A percentile compares a stretch with the other conserved stretches of the same genome.
These are phyloP conservation scores for Blastobotrys capitulatus DNA, from an alignment of 1,139 yeast genomes.

Conservation along the genomic window DNA sequence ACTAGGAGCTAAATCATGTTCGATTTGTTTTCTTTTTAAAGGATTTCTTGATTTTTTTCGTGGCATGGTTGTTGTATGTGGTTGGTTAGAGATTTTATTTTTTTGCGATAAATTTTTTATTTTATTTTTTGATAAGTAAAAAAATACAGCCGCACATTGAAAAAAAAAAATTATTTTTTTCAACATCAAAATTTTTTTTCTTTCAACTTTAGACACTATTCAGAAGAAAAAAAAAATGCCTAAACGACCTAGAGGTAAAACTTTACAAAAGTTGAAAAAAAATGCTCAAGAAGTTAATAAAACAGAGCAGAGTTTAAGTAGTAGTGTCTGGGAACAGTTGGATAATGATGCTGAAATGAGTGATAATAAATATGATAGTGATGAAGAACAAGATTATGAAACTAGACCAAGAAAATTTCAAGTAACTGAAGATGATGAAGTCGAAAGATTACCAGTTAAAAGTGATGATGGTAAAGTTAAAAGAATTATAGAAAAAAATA, in stretches of 20 bases:
- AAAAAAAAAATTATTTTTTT: neutral
- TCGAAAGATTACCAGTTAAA: constrained; percentile 80
- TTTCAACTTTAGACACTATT: too few species aligned
- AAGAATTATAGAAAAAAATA: constrained; percentile 43
- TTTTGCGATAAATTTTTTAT: neutral
- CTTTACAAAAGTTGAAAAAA: constrained; percentile 21
- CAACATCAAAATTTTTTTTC: too few species aligned
- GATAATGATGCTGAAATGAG: constrained; percentile 21
- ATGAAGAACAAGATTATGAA: constrained; percentile 33
- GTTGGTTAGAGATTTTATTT: neutral
- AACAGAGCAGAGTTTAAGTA: constrained; percentile 20
- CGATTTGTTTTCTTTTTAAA: constrained; percentile 23
- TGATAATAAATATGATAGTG: constrained; percentile 26
- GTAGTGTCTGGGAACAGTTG: constrained; percentile 22
- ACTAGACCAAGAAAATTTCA: constrained; percentile 27
- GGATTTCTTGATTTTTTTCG: constrained; percentile 27
- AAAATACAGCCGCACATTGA: neutral
- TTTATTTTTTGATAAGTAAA: too few species aligned
- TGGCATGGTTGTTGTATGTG: constrained; percentile 20
- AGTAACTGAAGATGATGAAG: constrained; percentile 34
- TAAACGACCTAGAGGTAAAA: constrained; percentile 28
- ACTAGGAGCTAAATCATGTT: constrained; percentile 24
- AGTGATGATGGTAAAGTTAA: constrained; percentile 63
- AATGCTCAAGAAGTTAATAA: constrained; percentile 21
- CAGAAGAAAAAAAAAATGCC: constrained; percentile 20